Evolutionary conservation across 495 filamentous ascomycete genomes (phyloP).

Genomic region (Glutinoglossum americanum): DNA sequence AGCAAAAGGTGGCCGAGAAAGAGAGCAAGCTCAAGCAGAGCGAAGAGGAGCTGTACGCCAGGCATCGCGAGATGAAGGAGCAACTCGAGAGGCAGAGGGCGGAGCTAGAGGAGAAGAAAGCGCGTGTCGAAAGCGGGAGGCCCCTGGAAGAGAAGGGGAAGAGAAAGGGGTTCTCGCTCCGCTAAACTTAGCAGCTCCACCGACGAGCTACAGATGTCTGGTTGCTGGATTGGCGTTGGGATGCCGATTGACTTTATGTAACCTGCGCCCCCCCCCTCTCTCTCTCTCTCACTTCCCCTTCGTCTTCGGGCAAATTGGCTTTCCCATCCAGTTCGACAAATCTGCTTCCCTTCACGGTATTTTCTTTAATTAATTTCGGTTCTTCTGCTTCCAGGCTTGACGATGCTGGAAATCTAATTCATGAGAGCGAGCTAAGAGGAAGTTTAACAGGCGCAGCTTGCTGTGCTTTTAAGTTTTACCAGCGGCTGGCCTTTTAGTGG

Average conservation of each 20-base stretch:
- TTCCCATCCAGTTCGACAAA: neutral
- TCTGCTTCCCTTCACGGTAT: neutral
- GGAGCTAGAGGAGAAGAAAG: conserved; percentile 96
- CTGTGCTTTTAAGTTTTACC: neutral
- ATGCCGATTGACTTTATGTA: neutral
- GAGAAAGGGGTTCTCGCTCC: conserved; percentile 96
- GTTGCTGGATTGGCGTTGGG: neutral
- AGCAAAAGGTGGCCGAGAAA: conserved; percentile 98
- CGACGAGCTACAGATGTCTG: neutral
- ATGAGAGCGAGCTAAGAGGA: neutral
- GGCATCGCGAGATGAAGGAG: conserved; percentile 98
- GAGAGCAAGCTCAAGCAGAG: conserved; percentile 98
- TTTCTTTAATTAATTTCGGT: conserved; percentile 2
- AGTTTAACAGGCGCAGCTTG: neutral
- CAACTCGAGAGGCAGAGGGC: conserved; percentile 82
- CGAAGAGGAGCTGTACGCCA: conserved; percentile 94
- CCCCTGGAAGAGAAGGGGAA: conserved; percentile 86
- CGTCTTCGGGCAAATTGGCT: neutral
- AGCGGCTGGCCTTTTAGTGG: neutral
- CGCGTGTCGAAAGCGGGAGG: conserved; percentile 73
- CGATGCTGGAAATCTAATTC: conserved; percentile 3
- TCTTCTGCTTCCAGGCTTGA: neutral
- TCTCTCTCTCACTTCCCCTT: neutral
- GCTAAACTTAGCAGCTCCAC: conserved; percentile 29
- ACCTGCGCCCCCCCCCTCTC: conserved; percentile 1